Evolutionary conservation across 139 green algal genomes (phyloP).

Genomic region (Tetraselmis chui): DNA sequence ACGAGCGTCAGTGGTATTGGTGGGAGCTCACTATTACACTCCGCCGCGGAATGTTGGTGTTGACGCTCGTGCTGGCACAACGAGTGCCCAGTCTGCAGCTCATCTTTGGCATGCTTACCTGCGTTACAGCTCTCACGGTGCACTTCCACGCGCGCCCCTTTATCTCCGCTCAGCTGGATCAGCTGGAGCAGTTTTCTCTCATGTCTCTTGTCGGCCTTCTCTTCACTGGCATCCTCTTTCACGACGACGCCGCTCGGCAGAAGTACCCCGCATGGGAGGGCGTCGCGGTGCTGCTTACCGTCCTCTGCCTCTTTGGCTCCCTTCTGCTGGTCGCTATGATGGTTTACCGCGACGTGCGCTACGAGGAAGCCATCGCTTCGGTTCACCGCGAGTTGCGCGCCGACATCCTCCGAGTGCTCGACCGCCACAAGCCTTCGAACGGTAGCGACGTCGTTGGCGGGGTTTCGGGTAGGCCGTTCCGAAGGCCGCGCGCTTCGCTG

Average conservation of each 20-base stretch:
- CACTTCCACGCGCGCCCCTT: constrained; percentile 5
- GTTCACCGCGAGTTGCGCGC: background rate
- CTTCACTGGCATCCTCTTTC: background rate
- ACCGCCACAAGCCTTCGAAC: background rate
- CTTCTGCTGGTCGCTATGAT: background rate
- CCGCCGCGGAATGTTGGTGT: background rate
- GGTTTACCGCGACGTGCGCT: background rate
- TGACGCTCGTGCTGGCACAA: background rate
- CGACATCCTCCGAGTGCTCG: background rate
- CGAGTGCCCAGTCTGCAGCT: background rate
- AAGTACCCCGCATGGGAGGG: background rate
- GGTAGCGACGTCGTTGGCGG: too few species aligned
- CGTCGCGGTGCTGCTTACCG: background rate
- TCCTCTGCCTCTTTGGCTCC: background rate
- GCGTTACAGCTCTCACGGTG: background rate
- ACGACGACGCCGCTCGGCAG: background rate
- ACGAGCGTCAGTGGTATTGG: background rate
- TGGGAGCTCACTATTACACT: background rate
- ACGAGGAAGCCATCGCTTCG: background rate
- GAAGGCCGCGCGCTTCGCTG: too few species aligned
- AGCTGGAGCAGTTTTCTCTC: background rate
- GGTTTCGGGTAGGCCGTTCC: too few species aligned
- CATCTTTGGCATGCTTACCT: background rate
- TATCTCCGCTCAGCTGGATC: background rate
- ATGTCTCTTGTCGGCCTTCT: background rate